Evolutionary conservation across 1,284 basidiomycete species (phyloP).

Genomic region (Chondrostereum purpureum): DNA sequence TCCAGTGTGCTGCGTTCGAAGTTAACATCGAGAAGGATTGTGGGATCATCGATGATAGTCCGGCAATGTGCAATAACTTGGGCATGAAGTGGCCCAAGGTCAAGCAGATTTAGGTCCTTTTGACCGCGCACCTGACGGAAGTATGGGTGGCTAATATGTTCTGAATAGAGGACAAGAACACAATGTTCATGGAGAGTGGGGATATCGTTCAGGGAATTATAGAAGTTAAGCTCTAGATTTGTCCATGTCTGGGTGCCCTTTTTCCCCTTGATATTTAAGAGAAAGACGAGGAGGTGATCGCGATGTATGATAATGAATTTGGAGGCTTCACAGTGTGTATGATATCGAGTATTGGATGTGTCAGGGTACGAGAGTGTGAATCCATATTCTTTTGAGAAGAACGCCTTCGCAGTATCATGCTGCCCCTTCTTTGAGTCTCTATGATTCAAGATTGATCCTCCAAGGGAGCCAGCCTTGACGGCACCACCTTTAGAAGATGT

Average conservation of each 20-base stretch:
- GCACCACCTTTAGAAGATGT: constrained; percentile 20
- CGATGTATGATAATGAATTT: constrained; percentile 18
- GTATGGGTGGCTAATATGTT: constrained; percentile 24
- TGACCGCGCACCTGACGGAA: constrained; percentile 17
- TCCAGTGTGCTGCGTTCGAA: constrained; percentile 14
- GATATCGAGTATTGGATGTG: constrained; percentile 25
- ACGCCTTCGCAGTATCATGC: constrained; percentile 20
- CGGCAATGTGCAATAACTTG: constrained; percentile 11
- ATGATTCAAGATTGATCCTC: constrained; percentile 25
- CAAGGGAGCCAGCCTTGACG: constrained; percentile 22
- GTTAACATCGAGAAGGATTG: constrained; percentile 13
- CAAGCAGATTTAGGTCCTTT: neutral
- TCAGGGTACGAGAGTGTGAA: constrained; percentile 21
- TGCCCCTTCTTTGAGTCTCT: constrained; percentile 28
- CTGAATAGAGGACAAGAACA: constrained; percentile 24
- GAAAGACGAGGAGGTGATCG: constrained; percentile 19
- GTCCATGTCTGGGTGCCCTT: constrained; percentile 16
- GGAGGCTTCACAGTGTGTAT: constrained; percentile 22
- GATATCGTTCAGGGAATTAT: constrained; percentile 17
- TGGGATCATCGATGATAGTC: constrained; percentile 15
- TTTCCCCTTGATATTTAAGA: constrained; percentile 18
- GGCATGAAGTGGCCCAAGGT: constrained; percentile 5
- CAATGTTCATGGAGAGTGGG: constrained; percentile 27
- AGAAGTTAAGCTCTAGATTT: constrained; percentile 19
- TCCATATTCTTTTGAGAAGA: constrained; percentile 15